A percentile compares a stretch with the other conserved stretches of the same genome.
Conservation (phyloP, 768 basidiomycete genomes). For the Mycena vitilis region DNA sequence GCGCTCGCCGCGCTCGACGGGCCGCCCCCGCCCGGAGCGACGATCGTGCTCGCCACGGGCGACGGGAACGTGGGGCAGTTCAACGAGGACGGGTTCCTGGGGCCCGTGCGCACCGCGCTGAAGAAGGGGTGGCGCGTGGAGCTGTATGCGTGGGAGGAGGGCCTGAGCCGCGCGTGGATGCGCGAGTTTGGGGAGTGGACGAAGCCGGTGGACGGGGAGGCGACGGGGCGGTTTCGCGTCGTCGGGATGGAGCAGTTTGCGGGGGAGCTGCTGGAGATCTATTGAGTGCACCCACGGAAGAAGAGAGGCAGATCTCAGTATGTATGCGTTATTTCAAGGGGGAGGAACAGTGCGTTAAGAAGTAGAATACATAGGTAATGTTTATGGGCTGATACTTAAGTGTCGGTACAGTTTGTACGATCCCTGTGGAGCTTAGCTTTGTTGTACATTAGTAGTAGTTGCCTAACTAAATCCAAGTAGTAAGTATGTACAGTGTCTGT, state of each 20-base stretch:
- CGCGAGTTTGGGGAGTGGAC: conserved; percentile 70
- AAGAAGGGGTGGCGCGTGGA: conserved; percentile 96
- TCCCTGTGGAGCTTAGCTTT: not conserved
- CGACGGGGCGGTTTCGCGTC: conserved; percentile 62
- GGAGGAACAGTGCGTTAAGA: conserved; percentile 12
- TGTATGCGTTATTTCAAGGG: not conserved
- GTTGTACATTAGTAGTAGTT: conserved; percentile 34
- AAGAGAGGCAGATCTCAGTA: not conserved
- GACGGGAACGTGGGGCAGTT: conserved; percentile 95
- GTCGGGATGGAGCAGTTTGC: conserved; percentile 78
- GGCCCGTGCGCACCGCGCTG: conserved; percentile 86
- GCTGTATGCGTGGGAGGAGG: conserved; percentile 91
- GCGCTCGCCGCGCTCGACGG: conserved; percentile 78
- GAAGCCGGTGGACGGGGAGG: conserved; percentile 55
- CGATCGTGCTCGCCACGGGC: conserved; percentile 93
- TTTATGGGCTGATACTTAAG: conserved; percentile 1
- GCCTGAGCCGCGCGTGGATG: conserved; percentile 83
- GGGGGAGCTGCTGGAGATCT: conserved; percentile 63
- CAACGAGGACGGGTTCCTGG: conserved; percentile 92
- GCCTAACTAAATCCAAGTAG: conserved; percentile 18
- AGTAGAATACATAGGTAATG: conserved; percentile 11
- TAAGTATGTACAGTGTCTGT: not conserved
- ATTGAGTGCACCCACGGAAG: conserved; percentile 26
- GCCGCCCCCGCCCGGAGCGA: conserved; percentile 70
- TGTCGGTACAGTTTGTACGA: conserved; percentile 21